Base-by-base conservation (phyloP, 768 basidiomycete species). In the Kwoniella sp. region DNA sequence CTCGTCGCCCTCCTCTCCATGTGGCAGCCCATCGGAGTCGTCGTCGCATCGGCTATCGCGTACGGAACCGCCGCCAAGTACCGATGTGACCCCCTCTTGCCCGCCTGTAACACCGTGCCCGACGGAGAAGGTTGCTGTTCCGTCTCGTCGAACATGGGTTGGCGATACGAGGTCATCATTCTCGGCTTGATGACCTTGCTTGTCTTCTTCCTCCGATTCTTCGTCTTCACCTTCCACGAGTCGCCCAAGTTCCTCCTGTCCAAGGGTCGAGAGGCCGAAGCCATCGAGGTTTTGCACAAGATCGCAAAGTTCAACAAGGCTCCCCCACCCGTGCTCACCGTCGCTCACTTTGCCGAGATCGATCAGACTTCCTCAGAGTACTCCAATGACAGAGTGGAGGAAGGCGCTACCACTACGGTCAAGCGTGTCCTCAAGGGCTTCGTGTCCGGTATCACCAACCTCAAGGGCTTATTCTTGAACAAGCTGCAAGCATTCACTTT, bases 231-330 rank as follows among this genome's bases (percentile, higher is more conserved):
- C 65, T 81, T 88, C 58, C 84, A 86, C 70, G 87, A 88, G 71
- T 86, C 86, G 0, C 84, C 87, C 9, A 88, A 88, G 70, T 88
- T 85, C 76, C 83, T 87, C 23, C 80, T 87, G 25, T 84, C 83
- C 4, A 84, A 85, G 70, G 86, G 86, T 26, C 83, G 84, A 47
- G 87, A 88, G 69, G 81, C 82, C 54, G 86, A 87, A 51, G 86
- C 86, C 5, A 81, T 88, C 54, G 78, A 81, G 7, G 82, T 83
- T 22, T 56, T 83, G n/a, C 73, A 82, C 67, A 63, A 63, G 23
- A 81, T 83, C 61, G 82, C 82, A 13, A 65, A 61, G 28, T 82
- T 80, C 80, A 83, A 83, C 74, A 69, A 69, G 47, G 69, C 73
- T 5, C 68, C 77, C 0, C 58, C 69, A 1, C 81, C 82, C 2